These are phyloP conservation scores for Trypethelium eluteriae DNA, from an alignment of 495 filamentous ascomycete genomes.

Conservation along the genomic window DNA sequence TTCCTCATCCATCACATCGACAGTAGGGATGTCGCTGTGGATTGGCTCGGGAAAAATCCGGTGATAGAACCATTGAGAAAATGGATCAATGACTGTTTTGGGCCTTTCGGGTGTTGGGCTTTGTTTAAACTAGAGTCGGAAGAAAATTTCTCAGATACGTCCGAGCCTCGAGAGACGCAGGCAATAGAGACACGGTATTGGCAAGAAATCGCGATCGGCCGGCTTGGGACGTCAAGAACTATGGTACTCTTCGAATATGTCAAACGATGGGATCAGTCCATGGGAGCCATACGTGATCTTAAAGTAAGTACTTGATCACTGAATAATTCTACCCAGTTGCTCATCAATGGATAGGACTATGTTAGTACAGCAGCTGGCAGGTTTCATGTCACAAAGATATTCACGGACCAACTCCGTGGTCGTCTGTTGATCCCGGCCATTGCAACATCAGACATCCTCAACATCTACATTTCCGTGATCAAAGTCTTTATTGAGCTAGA, in stretches of 20 bases:
- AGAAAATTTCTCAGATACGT: conserved; percentile 18
- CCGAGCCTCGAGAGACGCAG: conserved; percentile 6
- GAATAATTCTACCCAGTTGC: neutral
- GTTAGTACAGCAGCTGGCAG: conserved; percentile 51
- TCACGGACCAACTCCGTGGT: conserved; percentile 58
- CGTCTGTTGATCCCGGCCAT: conserved; percentile 80
- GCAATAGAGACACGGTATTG: conserved; percentile 43
- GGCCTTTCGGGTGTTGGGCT: conserved; percentile 58
- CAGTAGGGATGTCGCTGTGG: conserved; percentile 46
- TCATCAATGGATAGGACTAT: conserved; percentile 35
- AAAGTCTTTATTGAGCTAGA: conserved; percentile 83
- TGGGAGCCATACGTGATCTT: conserved; percentile 76
- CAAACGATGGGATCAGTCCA: conserved; percentile 64
- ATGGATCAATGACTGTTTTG: conserved; percentile 67
- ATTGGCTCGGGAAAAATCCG: conserved; percentile 51
- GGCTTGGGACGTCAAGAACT: conserved; percentile 71
- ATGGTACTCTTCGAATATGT: conserved; percentile 83
- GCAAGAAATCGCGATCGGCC: conserved; percentile 69
- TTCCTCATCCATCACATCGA: conserved; percentile 49
- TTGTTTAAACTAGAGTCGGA: conserved; percentile 33
- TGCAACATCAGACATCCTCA: conserved; percentile 81
- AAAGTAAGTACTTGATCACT: conserved; percentile 37
- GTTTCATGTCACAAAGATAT: conserved; percentile 58
- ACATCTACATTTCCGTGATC: conserved; percentile 87
- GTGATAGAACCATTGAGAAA: conserved; percentile 52